Percentiles rank a stretch among this genome's conserved stretches.
These are phyloP conservation scores for Teunomyces funiuensis DNA, from an alignment of 805 yeast genomes.

Conservation along the genomic window DNA sequence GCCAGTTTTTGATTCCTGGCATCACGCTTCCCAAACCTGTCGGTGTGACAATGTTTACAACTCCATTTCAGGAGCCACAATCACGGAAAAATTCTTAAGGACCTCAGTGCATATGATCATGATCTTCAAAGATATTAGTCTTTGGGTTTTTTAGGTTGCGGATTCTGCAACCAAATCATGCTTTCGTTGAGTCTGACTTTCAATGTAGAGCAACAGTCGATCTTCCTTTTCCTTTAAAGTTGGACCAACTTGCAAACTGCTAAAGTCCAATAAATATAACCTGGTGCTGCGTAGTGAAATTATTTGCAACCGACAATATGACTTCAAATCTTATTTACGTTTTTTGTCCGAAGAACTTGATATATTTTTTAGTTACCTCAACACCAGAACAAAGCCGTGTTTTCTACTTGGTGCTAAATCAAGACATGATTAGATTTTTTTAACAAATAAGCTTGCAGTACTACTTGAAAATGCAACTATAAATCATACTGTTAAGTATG, in stretches of 20 bases:
- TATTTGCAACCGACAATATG: too few relatives aligned
- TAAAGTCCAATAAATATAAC: background rate
- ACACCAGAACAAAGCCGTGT: too few relatives aligned
- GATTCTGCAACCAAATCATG: constrained; percentile 1
- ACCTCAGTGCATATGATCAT: background rate
- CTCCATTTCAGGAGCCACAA: constrained; percentile 1
- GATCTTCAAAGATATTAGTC: background rate
- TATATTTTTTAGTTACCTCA: too few relatives aligned
- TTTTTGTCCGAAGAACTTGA: too few relatives aligned
- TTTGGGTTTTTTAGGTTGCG: constrained; percentile 1
- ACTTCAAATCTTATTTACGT: too few relatives aligned
- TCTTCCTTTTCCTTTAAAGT: background rate
- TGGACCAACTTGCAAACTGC: constrained; percentile 1
- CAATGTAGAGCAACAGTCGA: too few relatives aligned
- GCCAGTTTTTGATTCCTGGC: background rate
- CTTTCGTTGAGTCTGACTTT: constrained; percentile 1
- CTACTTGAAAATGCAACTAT: too few relatives aligned
- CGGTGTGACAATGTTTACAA: background rate
- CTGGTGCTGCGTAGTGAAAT: background rate
- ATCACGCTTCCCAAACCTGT: constrained; percentile 3
- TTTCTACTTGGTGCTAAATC: too few relatives aligned
- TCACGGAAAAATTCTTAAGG: background rate
- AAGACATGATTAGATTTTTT: too few relatives aligned
- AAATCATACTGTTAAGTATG: too few relatives aligned
- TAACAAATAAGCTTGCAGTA: too few relatives aligned